Percentiles rank a stretch among this genome's conserved stretches.
Conservation (phyloP, 345 rosid genomes). For the Raphanus sativus region DNA sequence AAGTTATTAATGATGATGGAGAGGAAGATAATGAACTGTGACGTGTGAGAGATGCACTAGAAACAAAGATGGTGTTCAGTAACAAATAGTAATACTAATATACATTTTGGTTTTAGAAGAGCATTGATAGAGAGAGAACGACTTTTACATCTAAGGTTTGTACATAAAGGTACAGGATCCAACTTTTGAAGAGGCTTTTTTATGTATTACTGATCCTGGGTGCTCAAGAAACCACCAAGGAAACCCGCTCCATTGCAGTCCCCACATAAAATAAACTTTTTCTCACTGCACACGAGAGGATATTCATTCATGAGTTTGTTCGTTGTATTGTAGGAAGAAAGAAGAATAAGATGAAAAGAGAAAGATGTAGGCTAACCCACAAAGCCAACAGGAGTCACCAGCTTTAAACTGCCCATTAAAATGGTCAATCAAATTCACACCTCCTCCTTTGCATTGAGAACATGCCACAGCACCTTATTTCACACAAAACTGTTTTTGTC, state of each 20-base stretch:
- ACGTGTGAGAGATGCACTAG: too few species aligned
- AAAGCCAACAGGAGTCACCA: constrained; percentile 89
- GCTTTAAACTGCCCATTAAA: constrained; percentile 96
- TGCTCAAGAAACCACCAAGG: constrained; percentile 2
- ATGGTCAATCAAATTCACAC: constrained; percentile 85
- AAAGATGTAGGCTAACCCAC: constrained; percentile 53
- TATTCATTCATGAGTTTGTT: neutral
- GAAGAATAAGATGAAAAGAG: neutral
- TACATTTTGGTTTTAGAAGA: neutral
- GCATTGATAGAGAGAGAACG: neutral
- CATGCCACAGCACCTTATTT: constrained; percentile 57
- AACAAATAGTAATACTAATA: neutral
- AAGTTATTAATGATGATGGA: too few species aligned
- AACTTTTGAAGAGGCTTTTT: neutral
- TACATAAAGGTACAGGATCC: neutral
- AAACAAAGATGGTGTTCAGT: neutral
- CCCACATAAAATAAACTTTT: neutral
- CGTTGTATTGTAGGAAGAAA: neutral
- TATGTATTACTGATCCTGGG: neutral
- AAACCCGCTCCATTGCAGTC: neutral
- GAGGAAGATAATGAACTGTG: too few species aligned
- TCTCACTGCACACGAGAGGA: neutral
- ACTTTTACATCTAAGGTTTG: neutral
- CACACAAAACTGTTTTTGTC: neutral
- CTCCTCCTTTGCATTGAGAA: constrained; percentile 76